Evolutionary conservation across 164 flowering plant genomes (phyloP), one percentile per base, ranked within the genome.

Genomic region (Cinnamomum micranthum): DNA sequence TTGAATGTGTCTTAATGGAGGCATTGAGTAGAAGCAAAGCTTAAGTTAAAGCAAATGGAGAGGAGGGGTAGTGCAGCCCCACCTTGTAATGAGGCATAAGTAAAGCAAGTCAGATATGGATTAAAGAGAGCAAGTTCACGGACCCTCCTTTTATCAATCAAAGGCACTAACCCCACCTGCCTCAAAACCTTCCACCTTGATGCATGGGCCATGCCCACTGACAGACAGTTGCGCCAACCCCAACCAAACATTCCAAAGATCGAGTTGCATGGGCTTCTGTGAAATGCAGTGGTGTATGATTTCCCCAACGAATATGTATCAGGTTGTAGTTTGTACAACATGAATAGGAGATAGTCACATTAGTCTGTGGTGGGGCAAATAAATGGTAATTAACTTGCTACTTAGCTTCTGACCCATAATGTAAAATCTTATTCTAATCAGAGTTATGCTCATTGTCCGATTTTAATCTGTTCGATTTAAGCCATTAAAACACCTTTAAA

Each of bases 21-120:
- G n/a, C 15, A 71, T 71, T 55, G 63, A 71, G 73, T 71, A 20
- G 73, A 71, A 55, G 73, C 62, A 25, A 71, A 71, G 73, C 15
- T 55, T 17, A 9, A 41, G 47, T 71, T 51, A 52, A 52, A 14
- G 67, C 67, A 64, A 64, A 64, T 64, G 67, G 67, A 23, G 67
- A 64, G 27, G 6, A 55, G 47, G 67, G 23, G 65, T 63, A 63
- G 24, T 10, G 24, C 23, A 13, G 67, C 27, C 67, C 67, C 67
- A 64, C 67, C 24, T 25, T 64, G 28, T 64, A 23, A 64, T 22
- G n/a, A 20, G 60, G 60, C 60, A n/a, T 12, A 55, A 55, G 60
- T 19, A 55, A 55, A 55, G 60, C 17, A 55, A 55, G n/a, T 15
- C 20, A 55, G 17, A 3, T 20, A 55, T 55, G n/a, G 60, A 55